Conservation (phyloP, 2,329 filamentous ascomycete genomes). For the Talaromyces sp. region DNA sequence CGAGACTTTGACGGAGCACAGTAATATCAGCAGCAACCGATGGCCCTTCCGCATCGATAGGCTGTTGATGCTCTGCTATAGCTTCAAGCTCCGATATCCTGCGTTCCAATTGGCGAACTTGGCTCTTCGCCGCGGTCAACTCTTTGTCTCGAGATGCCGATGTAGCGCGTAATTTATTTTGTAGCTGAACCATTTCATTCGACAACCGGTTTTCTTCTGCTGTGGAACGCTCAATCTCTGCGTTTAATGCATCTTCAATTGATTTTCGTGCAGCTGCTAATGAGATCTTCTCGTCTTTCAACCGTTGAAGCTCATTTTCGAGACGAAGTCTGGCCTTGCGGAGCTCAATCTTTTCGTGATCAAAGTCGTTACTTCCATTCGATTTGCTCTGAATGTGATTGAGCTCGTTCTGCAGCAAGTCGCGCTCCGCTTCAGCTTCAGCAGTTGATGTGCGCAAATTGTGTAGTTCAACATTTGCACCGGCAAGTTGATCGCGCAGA, state of each 20-base stretch:
- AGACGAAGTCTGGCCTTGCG: slow-evolving; percentile 64
- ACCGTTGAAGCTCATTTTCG: slow-evolving; percentile 62
- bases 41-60: slow-evolving; percentile 31
- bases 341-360: slow-evolving; percentile 66
- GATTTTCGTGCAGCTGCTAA: slow-evolving; percentile 56
- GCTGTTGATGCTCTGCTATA: slow-evolving; percentile 55
- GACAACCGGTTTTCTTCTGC: slow-evolving; percentile 61
- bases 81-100: slow-evolving; percentile 48
- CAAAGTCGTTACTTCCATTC: slow-evolving; percentile 57
- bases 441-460: slow-evolving; percentile 55
- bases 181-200: slow-evolving; percentile 48
- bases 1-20: slow-evolving; percentile 59
- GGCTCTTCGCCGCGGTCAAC: slow-evolving; percentile 53
- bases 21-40: slow-evolving; percentile 51
- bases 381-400: slow-evolving; percentile 54
- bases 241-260: slow-evolving; percentile 61
- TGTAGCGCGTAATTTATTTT: slow-evolving; percentile 47
- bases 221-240: slow-evolving; percentile 63
- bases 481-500: slow-evolving; percentile 61
- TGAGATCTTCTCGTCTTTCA: slow-evolving; percentile 61
- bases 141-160: slow-evolving; percentile 48
- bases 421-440: slow-evolving; percentile 61
- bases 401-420: slow-evolving; percentile 62
- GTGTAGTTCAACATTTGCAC: slow-evolving; percentile 58
- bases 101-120: slow-evolving; percentile 62